These are phyloP conservation scores for Aspergillus saccharolyticus DNA, from an alignment of 495 filamentous ascomycete species.

Conservation along the genomic window DNA sequence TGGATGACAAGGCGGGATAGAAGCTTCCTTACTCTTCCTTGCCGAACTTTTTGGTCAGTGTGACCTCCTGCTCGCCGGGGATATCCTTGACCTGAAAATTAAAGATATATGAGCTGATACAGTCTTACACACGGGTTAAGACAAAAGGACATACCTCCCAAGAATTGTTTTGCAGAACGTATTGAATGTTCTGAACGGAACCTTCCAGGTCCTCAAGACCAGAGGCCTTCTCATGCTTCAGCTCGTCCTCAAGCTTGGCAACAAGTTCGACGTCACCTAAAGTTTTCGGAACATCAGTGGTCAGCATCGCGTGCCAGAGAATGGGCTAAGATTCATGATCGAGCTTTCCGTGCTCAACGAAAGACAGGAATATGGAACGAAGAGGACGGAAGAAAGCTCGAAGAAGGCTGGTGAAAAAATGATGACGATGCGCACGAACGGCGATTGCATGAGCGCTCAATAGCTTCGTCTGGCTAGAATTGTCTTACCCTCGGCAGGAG, in stretches of 20 bases:
- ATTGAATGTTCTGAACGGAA: conserved; percentile 67
- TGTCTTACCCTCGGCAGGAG: conserved; percentile 53
- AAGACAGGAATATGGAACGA: neutral
- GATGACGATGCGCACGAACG: neutral
- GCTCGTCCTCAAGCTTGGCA: conserved; percentile 45
- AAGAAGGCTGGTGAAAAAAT: neutral
- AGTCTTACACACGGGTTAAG: neutral
- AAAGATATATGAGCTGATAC: neutral
- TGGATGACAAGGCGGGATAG: neutral
- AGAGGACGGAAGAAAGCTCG: neutral
- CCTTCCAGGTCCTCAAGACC: conserved; percentile 34
- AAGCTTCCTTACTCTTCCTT: conserved; percentile 69
- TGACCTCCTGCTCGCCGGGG: conserved; percentile 79
- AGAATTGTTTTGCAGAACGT: conserved; percentile 73
- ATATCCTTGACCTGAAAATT: conserved; percentile 61
- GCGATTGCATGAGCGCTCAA: neutral
- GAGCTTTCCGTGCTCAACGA: neutral
- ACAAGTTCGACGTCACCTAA: conserved; percentile 45
- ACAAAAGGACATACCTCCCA: conserved; percentile 53
- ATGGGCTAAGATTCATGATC: too few species aligned
- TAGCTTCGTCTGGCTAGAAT: neutral
- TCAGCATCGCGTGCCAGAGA: neutral
- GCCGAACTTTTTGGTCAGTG: conserved; percentile 74
- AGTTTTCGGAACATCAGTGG: conserved; percentile 1
- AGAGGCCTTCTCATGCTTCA: conserved; percentile 44